Conservation (phyloP, 768 basidiomycete species). For the Calocera cornea region DNA sequence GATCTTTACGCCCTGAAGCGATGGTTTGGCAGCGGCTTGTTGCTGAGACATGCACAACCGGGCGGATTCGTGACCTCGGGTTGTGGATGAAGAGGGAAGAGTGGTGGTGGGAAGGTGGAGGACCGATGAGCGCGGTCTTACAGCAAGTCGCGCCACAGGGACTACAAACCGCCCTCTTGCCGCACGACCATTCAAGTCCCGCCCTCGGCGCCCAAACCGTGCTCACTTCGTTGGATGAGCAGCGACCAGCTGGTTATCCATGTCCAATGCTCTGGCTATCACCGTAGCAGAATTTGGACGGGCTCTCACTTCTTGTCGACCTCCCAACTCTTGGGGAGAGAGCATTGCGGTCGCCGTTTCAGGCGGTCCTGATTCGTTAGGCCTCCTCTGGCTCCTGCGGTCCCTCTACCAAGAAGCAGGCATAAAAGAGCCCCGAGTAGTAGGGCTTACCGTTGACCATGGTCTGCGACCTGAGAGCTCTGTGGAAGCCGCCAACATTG, state of each 20-base stretch:
- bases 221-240: neutral
- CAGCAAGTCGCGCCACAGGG: slow-evolving; percentile 1
- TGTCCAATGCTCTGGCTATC: neutral
- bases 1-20: slow-evolving; percentile 66
- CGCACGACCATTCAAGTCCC: too few relatives aligned
- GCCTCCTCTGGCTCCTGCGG: slow-evolving; percentile 55
- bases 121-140: neutral
- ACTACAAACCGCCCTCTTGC: too few relatives aligned
- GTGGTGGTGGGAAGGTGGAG: neutral
- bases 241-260: neutral
- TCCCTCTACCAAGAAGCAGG: slow-evolving; percentile 25
- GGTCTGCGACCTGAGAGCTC: slow-evolving; percentile 45
- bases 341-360: slow-evolving; percentile 30
- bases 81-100: neutral
- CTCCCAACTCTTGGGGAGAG: neutral
- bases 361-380: slow-evolving; percentile 72
- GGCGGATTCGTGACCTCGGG: neutral
- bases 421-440: slow-evolving; percentile 22
- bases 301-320: neutral
- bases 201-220: too few relatives aligned
- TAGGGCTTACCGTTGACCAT: slow-evolving; percentile 60
- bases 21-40: slow-evolving; percentile 71
- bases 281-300: slow-evolving; percentile 1
- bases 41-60: slow-evolving; percentile 83
- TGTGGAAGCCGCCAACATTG: slow-evolving; percentile 41